Conservation (phyloP, 164 flowering plant genomes). For the Warburgia ugandensis region DNA sequence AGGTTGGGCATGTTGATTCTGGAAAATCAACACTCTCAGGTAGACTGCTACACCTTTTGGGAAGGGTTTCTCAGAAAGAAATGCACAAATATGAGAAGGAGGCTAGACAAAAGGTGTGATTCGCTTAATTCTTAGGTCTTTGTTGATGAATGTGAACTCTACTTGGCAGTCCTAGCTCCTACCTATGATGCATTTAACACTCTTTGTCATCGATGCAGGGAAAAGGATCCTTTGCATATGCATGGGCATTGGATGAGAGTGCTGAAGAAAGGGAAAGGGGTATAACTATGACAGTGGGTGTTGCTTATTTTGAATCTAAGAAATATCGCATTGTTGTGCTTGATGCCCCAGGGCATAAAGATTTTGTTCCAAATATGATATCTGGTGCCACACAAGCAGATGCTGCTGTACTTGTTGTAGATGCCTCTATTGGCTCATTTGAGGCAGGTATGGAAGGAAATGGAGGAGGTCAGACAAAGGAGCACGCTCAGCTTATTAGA, state of each 20-base stretch:
- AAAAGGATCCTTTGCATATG: slow-evolving; percentile 96
- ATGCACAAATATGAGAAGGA: slow-evolving; percentile 95
- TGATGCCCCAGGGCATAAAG: slow-evolving; percentile 98
- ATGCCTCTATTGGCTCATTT: slow-evolving; percentile 87
- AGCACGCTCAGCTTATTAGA: slow-evolving; percentile 89
- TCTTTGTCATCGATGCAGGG: slow-evolving; percentile 41
- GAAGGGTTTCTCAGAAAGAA: slow-evolving; percentile 73
- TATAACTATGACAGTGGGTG: slow-evolving; percentile 94
- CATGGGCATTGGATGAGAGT: slow-evolving; percentile 98
- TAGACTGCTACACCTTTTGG: slow-evolving; percentile 74
- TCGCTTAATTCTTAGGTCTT: too few species aligned
- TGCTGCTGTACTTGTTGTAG: slow-evolving; percentile 91
- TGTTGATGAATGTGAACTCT: too few species aligned
- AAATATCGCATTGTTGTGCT: slow-evolving; percentile 84
- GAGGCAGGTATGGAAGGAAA: slow-evolving; percentile 75
- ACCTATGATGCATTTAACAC: too few species aligned
- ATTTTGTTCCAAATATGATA: slow-evolving; percentile 98
- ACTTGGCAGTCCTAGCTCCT: too few species aligned
- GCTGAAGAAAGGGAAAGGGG: slow-evolving; percentile 97
- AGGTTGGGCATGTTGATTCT: slow-evolving; percentile 99
- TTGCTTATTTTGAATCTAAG: slow-evolving; percentile 79
- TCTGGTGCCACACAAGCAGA: slow-evolving; percentile 98
- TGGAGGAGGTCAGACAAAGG: slow-evolving; percentile 82
- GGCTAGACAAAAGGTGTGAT: slow-evolving; percentile 59
- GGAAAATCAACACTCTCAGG: slow-evolving; percentile 98